phyloP scores from a whole-genome alignment of 1,139 yeast genomes.

The Hyphopichia khmerensis region DNA sequence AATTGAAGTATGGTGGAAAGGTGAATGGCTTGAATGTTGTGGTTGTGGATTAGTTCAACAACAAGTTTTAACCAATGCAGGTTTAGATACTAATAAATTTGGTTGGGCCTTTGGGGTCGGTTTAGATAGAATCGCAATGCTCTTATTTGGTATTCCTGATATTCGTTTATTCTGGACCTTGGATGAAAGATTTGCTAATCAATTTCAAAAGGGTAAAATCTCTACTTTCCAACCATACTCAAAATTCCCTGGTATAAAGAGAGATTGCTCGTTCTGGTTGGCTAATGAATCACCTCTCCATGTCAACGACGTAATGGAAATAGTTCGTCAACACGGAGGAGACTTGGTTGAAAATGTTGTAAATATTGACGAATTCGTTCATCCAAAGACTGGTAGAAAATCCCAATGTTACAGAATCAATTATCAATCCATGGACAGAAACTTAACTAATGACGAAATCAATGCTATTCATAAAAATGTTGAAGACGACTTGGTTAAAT shows the following conservation, averaged over 20 bases:
- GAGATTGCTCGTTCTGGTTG: slow-evolving; percentile 94
- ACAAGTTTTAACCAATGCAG: slow-evolving; percentile 72
- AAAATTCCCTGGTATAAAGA: slow-evolving; percentile 79
- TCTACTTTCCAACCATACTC: slow-evolving; percentile 84
- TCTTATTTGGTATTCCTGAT: slow-evolving; percentile 91
- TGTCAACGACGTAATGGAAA: slow-evolving; percentile 91
- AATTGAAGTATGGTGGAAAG: slow-evolving; percentile 98
- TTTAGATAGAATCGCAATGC: slow-evolving; percentile 92
- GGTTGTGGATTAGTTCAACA: slow-evolving; percentile 93
- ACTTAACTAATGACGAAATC: slow-evolving; percentile 77
- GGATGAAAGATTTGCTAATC: slow-evolving; percentile 75
- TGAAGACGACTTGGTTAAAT: slow-evolving; percentile 50
- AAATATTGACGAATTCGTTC: slow-evolving; percentile 76
- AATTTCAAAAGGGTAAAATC: slow-evolving; percentile 66
- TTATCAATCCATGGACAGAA: slow-evolving; percentile 95
- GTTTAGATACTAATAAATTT: slow-evolving; percentile 55
- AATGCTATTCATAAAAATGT: slow-evolving; percentile 68
- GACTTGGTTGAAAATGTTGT: slow-evolving; percentile 86
- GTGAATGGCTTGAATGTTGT: slow-evolving; percentile 96
- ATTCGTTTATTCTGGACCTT: slow-evolving; percentile 89
- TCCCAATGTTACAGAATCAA: slow-evolving; percentile 88
- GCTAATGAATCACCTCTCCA: slow-evolving; percentile 54
- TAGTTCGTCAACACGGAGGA: slow-evolving; percentile 80
- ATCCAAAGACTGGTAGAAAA: slow-evolving; percentile 74
- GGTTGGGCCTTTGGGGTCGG: slow-evolving; percentile 99